Evolutionary conservation across 768 basidiomycete genomes (phyloP).

Genomic region (Suillus hirtellus): DNA sequence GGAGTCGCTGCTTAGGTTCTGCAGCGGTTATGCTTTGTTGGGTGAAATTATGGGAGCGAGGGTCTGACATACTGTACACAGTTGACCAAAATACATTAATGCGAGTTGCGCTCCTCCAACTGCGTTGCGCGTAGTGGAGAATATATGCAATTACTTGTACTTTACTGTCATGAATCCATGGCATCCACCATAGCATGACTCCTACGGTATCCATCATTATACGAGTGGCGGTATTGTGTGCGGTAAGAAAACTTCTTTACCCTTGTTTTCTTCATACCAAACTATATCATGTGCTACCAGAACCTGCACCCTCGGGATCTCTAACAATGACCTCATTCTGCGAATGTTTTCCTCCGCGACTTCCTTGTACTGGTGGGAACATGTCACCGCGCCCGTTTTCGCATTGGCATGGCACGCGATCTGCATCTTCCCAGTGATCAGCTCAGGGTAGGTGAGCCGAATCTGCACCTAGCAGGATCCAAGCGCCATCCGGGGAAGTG

Average conservation of each 20-base stretch:
- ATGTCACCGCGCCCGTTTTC: conserved; percentile 29
- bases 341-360: conserved; percentile 43
- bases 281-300: conserved; percentile 54
- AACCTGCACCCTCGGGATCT: conserved; percentile 42
- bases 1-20: neutral
- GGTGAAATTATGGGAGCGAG: neutral
- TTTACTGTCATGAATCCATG: neutral
- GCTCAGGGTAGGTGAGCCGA: conserved; percentile 51
- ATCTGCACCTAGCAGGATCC: conserved; percentile 55
- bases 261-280: conserved; percentile 52
- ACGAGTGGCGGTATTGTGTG: conserved; percentile 19
- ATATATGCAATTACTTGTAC: neutral
- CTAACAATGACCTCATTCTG: conserved; percentile 40
- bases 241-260: conserved; percentile 37
- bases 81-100: neutral
- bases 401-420: conserved; percentile 30
- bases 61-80: neutral
- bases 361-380: conserved; percentile 46
- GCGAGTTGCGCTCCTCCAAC: neutral
- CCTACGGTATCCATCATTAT: neutral
- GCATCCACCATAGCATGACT: neutral
- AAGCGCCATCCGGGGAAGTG: conserved; percentile 48
- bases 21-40: neutral
- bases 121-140: neutral
- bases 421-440: conserved; percentile 43